Conservation (phyloP, 306 rosid species). For the Lotus japonicus region DNA sequence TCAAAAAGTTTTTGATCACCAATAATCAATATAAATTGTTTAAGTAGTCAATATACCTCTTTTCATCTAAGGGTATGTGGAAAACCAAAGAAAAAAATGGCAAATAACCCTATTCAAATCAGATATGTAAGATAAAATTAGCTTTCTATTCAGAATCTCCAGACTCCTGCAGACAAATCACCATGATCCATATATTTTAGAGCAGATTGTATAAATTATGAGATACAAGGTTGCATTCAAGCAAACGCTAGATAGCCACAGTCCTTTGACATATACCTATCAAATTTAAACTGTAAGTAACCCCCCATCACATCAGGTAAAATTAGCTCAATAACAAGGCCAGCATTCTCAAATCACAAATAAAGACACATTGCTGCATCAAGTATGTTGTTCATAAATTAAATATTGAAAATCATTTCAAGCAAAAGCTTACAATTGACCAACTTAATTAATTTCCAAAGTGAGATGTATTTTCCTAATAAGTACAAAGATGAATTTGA, state of each 20-base stretch:
- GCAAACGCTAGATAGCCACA: background rate
- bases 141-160: slow-evolving; percentile 1
- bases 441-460: background rate
- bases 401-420: background rate
- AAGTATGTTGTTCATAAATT: background rate
- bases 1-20: background rate
- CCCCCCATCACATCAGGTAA: background rate
- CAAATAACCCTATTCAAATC: background rate
- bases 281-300: background rate
- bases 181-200: background rate
- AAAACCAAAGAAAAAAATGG: background rate
- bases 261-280: background rate
- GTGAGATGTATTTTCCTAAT: background rate
- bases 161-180: background rate
- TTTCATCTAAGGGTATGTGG: background rate
- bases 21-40: background rate
- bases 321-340: background rate
- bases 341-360: slow-evolving; percentile 4
- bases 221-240: background rate
- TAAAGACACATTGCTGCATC: background rate
- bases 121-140: background rate
- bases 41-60: background rate
- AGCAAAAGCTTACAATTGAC: background rate
- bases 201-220: background rate
- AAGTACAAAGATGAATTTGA: background rate